These are phyloP conservation scores for Suhomyces prunicola DNA, from an alignment of 805 yeast species.

Conservation along the genomic window DNA sequence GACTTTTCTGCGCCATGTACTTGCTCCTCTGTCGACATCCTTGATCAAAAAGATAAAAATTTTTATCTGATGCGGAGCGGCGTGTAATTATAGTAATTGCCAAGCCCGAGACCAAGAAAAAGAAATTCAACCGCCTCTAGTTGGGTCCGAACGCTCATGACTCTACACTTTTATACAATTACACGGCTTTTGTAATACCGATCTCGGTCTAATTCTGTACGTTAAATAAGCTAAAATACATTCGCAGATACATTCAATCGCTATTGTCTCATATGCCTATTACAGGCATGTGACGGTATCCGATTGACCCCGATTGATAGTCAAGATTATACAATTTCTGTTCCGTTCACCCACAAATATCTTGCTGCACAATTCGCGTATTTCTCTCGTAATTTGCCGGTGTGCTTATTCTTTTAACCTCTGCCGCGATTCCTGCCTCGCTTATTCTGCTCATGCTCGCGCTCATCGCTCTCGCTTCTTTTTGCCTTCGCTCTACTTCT, in stretches of 20 bases:
- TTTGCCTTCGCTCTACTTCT: slow-evolving; percentile 3
- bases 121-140: neutral
- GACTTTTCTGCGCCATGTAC: neutral
- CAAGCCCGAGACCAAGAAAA: neutral
- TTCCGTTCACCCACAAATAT: too few species aligned
- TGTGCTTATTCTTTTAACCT: neutral
- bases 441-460: neutral
- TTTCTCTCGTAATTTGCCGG: neutral
- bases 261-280: too few species aligned
- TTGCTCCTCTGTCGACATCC: neutral
- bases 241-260: too few species aligned
- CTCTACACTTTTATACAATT: neutral
- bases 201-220: neutral
- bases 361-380: neutral
- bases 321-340: too few species aligned
- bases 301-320: too few species aligned
- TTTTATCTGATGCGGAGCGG: neutral
- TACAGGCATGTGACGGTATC: too few species aligned
- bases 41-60: neutral
- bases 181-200: neutral
- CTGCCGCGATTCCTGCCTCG: slow-evolving; percentile 16
- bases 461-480: neutral
- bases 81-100: neutral
- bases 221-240: neutral
- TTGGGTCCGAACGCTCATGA: neutral